These are phyloP conservation scores for Cephaloascus fragrans DNA, from an alignment of 805 yeast genomes.

Conservation along the genomic window DNA sequence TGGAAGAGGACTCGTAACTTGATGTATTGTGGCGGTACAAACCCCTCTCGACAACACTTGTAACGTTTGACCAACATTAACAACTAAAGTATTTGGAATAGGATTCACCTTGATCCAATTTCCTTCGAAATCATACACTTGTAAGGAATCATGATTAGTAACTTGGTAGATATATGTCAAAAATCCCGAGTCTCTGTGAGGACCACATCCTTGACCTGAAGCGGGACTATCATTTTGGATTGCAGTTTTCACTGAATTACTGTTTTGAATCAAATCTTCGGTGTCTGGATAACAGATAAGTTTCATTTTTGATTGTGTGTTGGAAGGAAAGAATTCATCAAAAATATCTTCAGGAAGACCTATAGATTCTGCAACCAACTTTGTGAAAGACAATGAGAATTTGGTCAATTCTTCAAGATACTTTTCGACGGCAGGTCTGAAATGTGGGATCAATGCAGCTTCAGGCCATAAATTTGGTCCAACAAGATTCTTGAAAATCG, in stretches of 20 bases:
- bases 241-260: slow-evolving; percentile 16
- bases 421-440: slow-evolving; percentile 26
- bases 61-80: slow-evolving; percentile 51
- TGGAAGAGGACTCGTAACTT: slow-evolving; percentile 36
- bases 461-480: slow-evolving; percentile 54
- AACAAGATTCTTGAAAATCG: slow-evolving; percentile 37
- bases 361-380: slow-evolving; percentile 45
- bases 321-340: slow-evolving; percentile 36
- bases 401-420: slow-evolving; percentile 37
- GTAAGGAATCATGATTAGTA: slow-evolving; percentile 39
- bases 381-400: slow-evolving; percentile 30
- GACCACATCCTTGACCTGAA: slow-evolving; percentile 45
- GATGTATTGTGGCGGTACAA: slow-evolving; percentile 51
- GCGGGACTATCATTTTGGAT: slow-evolving; percentile 11
- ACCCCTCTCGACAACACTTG: slow-evolving; percentile 51
- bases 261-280: slow-evolving; percentile 10
- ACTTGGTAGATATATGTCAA: slow-evolving; percentile 54
- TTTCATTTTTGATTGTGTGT: slow-evolving; percentile 45
- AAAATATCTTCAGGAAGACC: slow-evolving; percentile 35
- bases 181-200: slow-evolving; percentile 60
- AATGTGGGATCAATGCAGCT: slow-evolving; percentile 26
- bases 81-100: slow-evolving; percentile 37
- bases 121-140: slow-evolving; percentile 46
- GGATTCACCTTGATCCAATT: slow-evolving; percentile 49
- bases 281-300: slow-evolving; percentile 47